Evolutionary conservation across 2,329 filamentous ascomycete genomes (phyloP), one percentile per base, ranked within the genome.

Genomic region (Aspergillus novofumigatus): DNA sequence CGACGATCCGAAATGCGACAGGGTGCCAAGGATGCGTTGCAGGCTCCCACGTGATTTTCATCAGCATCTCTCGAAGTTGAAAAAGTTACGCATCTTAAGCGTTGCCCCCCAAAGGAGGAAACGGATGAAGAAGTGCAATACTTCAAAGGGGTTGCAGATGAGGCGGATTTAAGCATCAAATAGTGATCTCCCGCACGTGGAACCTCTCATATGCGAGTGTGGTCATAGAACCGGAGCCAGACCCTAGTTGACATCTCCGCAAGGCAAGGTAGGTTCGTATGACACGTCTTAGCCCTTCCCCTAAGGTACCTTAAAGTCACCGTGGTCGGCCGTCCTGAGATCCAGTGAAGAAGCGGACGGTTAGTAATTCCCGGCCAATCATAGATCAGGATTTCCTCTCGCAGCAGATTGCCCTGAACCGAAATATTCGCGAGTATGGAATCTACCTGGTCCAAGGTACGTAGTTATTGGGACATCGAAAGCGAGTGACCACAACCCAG

Each of bases 331-430:
- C 8, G 5, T 45, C 17, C 21, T 45, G 49, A 38, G 29, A 54
- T 53, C 56, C 59, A 63, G 58, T 62, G 44, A 29, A 53, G 57
- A 28, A 52, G 47, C 45, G 52, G 55, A 54, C 51, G 62, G 62
- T 55, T 58, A 63, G 64, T 62, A 42, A 66, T 65, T 65, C 65
- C 67, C 64, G 55, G 44, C 68, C 67, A 73, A 71, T 71, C 64
- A 58, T 47, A 56, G 21, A 28, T 11, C 38, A 47, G 17, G 50
- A 6, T 25, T 35, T 26, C 20, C 20, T 29, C 35, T 50, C 26
- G 49, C 54, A 9, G 44, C 21, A 23, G 44, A 47, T n/a, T 6
- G 23, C 32, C 32, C 32, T 38, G 44, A 23, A 23, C 21, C 21
- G 41, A 20, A 44, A 20, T 11, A 47, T 23, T 20, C 44, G 20